Conservation (phyloP, 2,329 filamentous ascomycete genomes). For the Exophiala sp. region DNA sequence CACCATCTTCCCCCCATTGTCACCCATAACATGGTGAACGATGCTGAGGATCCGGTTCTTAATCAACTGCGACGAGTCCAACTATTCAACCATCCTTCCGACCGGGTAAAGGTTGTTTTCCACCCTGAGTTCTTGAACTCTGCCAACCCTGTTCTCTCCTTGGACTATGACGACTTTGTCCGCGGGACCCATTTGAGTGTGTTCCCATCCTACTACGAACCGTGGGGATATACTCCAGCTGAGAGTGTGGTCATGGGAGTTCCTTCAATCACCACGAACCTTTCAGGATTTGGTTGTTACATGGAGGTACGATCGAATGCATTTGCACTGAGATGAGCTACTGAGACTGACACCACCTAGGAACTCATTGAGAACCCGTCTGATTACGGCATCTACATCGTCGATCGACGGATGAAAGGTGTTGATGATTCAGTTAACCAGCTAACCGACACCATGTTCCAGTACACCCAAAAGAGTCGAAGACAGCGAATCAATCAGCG, state of each 20-base stretch:
- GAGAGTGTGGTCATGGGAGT: conserved; percentile 99
- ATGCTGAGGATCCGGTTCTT: conserved; percentile 84
- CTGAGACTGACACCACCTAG: conserved; percentile 13
- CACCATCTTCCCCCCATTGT: conserved; percentile 86
- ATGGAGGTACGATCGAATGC: conserved; percentile 62
- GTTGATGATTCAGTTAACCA: conserved; percentile 97
- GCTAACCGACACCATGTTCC: conserved; percentile 84
- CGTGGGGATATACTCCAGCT: conserved; percentile 94
- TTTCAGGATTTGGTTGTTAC: conserved; percentile 97
- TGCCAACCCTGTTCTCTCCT: conserved; percentile 84
- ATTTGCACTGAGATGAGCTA: background rate
- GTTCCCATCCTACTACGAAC: conserved; percentile 97
- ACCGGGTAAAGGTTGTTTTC: conserved; percentile 96
- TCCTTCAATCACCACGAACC: conserved; percentile 93
- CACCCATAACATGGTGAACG: conserved; percentile 97
- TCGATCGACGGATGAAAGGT: conserved; percentile 89
- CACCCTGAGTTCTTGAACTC: conserved; percentile 97
- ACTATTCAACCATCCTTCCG: conserved; percentile 90
- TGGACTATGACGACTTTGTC: conserved; percentile 98
- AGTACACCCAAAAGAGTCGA: conserved; percentile 87
- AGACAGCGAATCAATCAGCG: conserved; percentile 98
- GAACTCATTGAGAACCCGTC: conserved; percentile 96
- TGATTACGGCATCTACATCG: conserved; percentile 98
- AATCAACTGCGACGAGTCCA: conserved; percentile 95
- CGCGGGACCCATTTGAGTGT: conserved; percentile 92